Base-by-base conservation (phyloP, 495 filamentous ascomycete genomes). In the Beverwykella pulmonaria region DNA sequence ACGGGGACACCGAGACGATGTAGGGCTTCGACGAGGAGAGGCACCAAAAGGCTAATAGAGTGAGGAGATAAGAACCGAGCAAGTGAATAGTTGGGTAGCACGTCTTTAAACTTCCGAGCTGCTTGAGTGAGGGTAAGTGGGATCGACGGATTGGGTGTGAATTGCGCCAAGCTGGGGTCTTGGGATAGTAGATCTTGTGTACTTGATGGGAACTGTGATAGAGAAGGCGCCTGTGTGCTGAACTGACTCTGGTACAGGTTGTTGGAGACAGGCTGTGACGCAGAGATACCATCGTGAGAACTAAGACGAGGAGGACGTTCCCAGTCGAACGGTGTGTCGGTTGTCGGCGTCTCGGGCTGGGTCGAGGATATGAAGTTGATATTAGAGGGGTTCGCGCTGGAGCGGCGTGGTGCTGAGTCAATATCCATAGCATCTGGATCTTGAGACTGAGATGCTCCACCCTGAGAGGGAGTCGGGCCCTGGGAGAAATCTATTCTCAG, bases 101-200 rank as follows among this genome's bases (percentile, higher is more conserved):
- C 94, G 76, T 99, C 94, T 56, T 84, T 83, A 83, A 98, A 99
- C 34, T 83, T 84, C 55, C 88, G 87, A 6, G 94, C 94, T 57
- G 88, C 88, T 73, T 99, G 94, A 14, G 94, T 99, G 46, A 86
- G 83, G 64, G 80, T 90, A 12, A 97, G 70, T 0, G 92, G 91
- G 0, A 96, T 88, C 1, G 26, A n/a, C 86, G 92, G 92, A 7
- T 83, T 85, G 26, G 87, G 82, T 8, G 91, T 88, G 83, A 99
- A 98, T 77, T 99, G 94, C 27, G 86, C 89, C 87, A 97, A 90
- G 36, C 88, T 88, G 8, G 92, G 94, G 73, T 98, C 94, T 70
- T 96, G 91, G 57, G 87, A 86, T 10, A 98, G 85, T 58, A 83
- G 80, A 55, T 86, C 84, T 57, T 86, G 84, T 63, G 86, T 79